Conservation (phyloP, 805 yeast genomes). For the Cyberlindnera subsufficiens region DNA sequence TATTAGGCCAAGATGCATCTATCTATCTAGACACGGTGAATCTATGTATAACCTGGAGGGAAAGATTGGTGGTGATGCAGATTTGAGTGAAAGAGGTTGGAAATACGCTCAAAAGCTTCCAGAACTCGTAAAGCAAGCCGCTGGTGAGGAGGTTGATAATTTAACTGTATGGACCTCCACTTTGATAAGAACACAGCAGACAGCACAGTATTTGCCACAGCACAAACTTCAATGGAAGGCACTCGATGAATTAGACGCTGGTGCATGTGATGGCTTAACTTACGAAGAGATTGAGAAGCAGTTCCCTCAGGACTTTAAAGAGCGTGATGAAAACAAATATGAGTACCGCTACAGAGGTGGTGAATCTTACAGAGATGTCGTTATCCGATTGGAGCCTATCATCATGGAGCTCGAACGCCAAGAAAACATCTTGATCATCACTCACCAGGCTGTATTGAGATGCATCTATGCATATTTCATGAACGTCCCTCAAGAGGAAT, state of each 20-base stretch:
- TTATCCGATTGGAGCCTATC: constrained; percentile 90
- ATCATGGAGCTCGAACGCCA: constrained; percentile 98
- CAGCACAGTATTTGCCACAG: constrained; percentile 77
- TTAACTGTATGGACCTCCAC: constrained; percentile 97
- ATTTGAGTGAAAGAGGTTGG: constrained; percentile 77
- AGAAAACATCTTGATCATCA: constrained; percentile 89
- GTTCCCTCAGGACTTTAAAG: constrained; percentile 92
- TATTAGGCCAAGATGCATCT: constrained; percentile 85
- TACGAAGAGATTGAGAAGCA: constrained; percentile 82
- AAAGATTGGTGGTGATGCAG: constrained; percentile 93
- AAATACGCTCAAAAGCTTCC: constrained; percentile 81
- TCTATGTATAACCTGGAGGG: constrained; percentile 88
- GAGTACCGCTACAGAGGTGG: constrained; percentile 97
- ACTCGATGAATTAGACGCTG: constrained; percentile 93
- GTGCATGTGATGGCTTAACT: constrained; percentile 95
- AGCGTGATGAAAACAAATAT: constrained; percentile 92
- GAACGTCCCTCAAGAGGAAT: constrained; percentile 96
- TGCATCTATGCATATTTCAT: constrained; percentile 96
- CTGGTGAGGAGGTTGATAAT: constrained; percentile 43
- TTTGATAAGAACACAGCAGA: constrained; percentile 84
- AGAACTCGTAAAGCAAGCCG: constrained; percentile 51
- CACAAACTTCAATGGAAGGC: constrained; percentile 93
- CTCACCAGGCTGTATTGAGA: constrained; percentile 95
- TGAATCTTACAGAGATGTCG: constrained; percentile 93
- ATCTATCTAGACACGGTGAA: constrained; percentile 96